Base-by-base conservation (phyloP, 176 grass and related monocot genomes). In the Chloris gayana region DNA sequence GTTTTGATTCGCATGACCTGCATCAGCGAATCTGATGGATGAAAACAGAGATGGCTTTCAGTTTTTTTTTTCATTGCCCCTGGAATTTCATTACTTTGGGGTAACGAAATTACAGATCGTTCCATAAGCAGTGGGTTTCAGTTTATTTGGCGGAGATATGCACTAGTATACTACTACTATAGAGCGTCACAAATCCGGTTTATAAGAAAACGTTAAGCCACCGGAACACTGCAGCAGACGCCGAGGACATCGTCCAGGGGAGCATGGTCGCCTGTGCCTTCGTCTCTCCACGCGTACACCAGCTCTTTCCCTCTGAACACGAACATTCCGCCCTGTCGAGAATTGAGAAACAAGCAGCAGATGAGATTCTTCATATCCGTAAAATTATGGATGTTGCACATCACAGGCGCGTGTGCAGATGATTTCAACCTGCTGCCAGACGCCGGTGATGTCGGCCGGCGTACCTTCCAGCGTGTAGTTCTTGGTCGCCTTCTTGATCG, bases 221-320 rank as follows among this genome's bases (percentile, higher is more conserved):
- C 64, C 10, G 54, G 68, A 70, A 57, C 54, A 70, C 50, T 47
- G 50, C 69, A 44, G 49, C 89, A 91, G 37, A 37, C 77, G 42
- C 62, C n/a, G 72, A 87, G 80, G 26, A 91, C 80, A 29, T 94
- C 87, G 25, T 91, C 84, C 64, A 97, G 41, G 63, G 87, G 91
- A 26, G 91, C 94, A 76, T 97, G 91, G 75, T 97, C 94, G 44
- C 94, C 89, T 0, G 94, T 94, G 14, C 82, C 91, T 90, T 97
- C 80, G 32, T 94, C 94, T 82, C 85, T 97, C 73, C 94, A 91
- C 2, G 85, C 85, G 80, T 91, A 92, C 54, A 94, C 8, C 79
- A 92, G 31, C 30, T 97, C 72, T 74, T 86, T 91, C 24, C 91
- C 94, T 80, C 49, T 94, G 78, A 97, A 97, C 56, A 94, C 87